Conservation (phyloP, 192 early-diverging fungal species). For the Coemansia sp. region DNA sequence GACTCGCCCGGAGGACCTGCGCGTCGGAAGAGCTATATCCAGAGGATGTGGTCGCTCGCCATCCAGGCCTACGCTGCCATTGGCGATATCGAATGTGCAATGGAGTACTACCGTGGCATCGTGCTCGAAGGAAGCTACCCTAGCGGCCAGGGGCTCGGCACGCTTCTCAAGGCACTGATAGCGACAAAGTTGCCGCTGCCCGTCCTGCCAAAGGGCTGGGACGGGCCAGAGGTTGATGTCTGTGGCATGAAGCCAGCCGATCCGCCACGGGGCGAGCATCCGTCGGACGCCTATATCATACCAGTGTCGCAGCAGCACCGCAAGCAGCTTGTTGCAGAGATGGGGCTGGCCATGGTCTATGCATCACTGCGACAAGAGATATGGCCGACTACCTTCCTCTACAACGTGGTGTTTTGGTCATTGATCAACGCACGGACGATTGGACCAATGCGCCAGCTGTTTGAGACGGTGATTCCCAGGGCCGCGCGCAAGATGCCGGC, state of each 20-base stretch:
- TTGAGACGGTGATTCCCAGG: conserved; percentile 23
- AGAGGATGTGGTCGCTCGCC: conserved; percentile 22
- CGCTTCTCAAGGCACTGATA: conserved; percentile 9
- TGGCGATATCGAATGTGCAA: conserved; percentile 27
- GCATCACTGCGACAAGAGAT: conserved; percentile 10
- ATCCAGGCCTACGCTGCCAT: conserved; percentile 7
- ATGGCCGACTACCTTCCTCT: conserved; percentile 24
- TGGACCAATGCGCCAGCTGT: conserved; percentile 16
- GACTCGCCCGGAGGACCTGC: neutral
- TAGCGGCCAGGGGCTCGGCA: conserved; percentile 5
- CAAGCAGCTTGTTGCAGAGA: conserved; percentile 18
- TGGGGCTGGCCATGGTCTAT: conserved; percentile 36
- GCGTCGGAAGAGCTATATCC: neutral
- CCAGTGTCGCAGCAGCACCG: conserved; percentile 1
- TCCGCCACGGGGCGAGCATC: conserved; percentile 20
- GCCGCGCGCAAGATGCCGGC: conserved; percentile 20
- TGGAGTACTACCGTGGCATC: conserved; percentile 20
- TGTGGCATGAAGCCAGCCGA: conserved; percentile 23
- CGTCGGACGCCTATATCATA: conserved; percentile 15
- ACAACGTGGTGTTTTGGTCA: conserved; percentile 13
- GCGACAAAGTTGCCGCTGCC: conserved; percentile 1
- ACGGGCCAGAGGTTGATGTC: neutral
- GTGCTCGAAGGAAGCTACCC: conserved; percentile 19
- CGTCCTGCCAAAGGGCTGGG: conserved; percentile 12
- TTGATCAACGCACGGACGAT: conserved; percentile 15